These are phyloP conservation scores for Aleurites moluccanus DNA, from an alignment of 441 rosid genomes.

Conservation along the genomic window DNA sequence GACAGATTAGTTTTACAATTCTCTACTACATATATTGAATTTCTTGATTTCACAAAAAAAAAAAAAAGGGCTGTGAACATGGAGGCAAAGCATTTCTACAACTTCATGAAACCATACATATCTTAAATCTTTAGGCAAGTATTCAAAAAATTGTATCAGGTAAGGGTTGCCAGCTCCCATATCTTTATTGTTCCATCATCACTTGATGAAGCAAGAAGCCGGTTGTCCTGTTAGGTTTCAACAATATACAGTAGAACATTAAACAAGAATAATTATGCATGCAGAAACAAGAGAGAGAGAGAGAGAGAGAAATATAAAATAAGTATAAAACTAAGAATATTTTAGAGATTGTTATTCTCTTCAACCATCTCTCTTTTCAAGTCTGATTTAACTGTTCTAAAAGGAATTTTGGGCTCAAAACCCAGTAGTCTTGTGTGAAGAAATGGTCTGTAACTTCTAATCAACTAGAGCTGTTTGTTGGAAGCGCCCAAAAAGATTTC, in stretches of 20 bases:
- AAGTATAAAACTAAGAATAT: neutral
- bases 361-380: neutral
- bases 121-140: neutral
- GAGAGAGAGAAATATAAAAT: too few species aligned
- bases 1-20: neutral
- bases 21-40: neutral
- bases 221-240: conserved; percentile 48
- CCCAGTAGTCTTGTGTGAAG: neutral
- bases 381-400: too few species aligned
- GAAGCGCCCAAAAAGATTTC: neutral
- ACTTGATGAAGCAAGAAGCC: conserved; percentile 76
- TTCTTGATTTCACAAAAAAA: neutral
- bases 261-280: neutral
- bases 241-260: neutral
- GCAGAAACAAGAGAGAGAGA: neutral
- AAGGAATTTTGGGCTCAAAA: neutral
- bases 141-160: conserved; percentile 27
- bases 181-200: conserved; percentile 83
- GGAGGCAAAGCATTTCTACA: neutral
- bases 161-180: conserved; percentile 62
- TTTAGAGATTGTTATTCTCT: neutral
- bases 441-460: neutral
- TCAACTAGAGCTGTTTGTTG: neutral
- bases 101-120: neutral
- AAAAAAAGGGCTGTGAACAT: neutral